Evolutionary conservation across 495 filamentous ascomycete species (phyloP), one percentile per base, ranked within the genome.

Genomic region (Neurospora sp.): DNA sequence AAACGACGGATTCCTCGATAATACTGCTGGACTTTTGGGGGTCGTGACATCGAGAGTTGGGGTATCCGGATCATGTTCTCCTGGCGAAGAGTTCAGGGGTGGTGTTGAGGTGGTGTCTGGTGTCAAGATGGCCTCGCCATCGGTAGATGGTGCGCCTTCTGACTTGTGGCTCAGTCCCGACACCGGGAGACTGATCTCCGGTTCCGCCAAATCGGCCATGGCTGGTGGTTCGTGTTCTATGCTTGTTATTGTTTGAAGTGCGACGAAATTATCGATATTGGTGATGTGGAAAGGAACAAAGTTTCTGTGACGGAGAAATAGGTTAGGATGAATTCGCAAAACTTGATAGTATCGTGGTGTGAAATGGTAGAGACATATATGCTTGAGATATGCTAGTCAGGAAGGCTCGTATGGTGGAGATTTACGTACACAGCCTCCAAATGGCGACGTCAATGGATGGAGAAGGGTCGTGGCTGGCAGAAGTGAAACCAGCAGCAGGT

Each of bases 1-100:
- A 78, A 94, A 93, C 39, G 93, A 96, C 11, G 86, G 83, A 75
- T 89, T 89, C 54, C 92, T 88, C 39, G 93, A 94, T 39, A 92
- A 83, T 16, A 35, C 54, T 69, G 84, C 79, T 10, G 86, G 86
- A 74, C 86, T 86, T 66, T 85, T 82, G 11, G 86, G 81, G 3
- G 82, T 77, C 6, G 81, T 85, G 3, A 66, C 54, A 11, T 74
- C 79, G 39, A 85, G 70, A 4, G 81, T 83, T 7, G 84, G 85
- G 6, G 85, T 84, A 69, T 84, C 84, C 54, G 82, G 73, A 35
- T 77, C 80, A 74, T 81, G 76, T 27, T 86, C 85, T 12, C 79
- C 75, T 37, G 80, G 78, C 20, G 84, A 85, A 23, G 80, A 80
- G 73, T 76, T 71, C 10, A 84, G 74, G 9, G 81, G 84, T 10